These are phyloP conservation scores for Sanghuangporus baumii DNA, from an alignment of 1,284 basidiomycete species.

Conservation along the genomic window DNA sequence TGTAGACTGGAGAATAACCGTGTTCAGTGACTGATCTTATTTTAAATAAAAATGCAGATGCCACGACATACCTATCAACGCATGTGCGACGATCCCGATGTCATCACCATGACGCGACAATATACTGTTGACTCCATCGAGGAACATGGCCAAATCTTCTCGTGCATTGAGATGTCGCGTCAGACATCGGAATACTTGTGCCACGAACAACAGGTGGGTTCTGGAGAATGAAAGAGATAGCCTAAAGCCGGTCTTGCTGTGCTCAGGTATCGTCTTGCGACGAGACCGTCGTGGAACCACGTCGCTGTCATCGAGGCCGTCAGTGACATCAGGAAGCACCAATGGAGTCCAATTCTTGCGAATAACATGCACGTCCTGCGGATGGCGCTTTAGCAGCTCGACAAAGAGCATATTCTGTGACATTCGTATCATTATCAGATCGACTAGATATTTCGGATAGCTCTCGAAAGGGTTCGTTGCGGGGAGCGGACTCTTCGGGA, in stretches of 20 bases:
- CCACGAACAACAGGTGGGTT: slow-evolving; percentile 66
- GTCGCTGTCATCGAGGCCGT: slow-evolving; percentile 35
- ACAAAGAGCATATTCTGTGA: slow-evolving; percentile 70
- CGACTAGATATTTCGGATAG: slow-evolving; percentile 44
- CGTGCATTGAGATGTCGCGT: slow-evolving; percentile 74
- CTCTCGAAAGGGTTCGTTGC: slow-evolving; percentile 42
- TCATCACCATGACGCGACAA: slow-evolving; percentile 63
- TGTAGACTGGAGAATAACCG: slow-evolving; percentile 39
- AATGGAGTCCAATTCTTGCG: slow-evolving; percentile 65
- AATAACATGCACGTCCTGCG: slow-evolving; percentile 65
- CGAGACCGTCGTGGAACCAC: neutral
- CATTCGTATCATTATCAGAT: slow-evolving; percentile 59
- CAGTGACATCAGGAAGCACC: slow-evolving; percentile 47
- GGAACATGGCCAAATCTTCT: slow-evolving; percentile 60
- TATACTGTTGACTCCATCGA: slow-evolving; percentile 67
- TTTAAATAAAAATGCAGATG: neutral
- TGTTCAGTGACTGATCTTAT: neutral
- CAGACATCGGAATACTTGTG: slow-evolving; percentile 67
- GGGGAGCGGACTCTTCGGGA: slow-evolving; percentile 40
- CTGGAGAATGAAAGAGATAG: slow-evolving; percentile 56
- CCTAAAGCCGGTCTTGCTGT: slow-evolving; percentile 13
- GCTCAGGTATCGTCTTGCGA: neutral
- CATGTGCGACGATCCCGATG: slow-evolving; percentile 65
- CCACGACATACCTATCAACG: slow-evolving; percentile 55
- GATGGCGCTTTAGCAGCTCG: slow-evolving; percentile 59